phyloP scores from a whole-genome alignment of 305 asterid species.

The Vinca major region DNA sequence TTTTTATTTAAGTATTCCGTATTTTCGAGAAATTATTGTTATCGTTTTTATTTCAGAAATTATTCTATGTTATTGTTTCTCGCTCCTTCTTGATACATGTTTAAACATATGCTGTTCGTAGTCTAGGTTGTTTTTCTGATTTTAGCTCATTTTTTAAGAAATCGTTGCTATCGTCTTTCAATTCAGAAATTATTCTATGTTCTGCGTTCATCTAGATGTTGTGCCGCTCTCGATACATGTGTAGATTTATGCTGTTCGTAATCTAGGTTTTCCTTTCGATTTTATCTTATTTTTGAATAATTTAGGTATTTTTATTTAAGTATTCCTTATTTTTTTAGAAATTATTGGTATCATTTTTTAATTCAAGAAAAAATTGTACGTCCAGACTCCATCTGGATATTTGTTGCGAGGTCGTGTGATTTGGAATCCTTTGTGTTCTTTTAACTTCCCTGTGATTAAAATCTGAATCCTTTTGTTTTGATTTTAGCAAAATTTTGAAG shows the following conservation, averaged over 20 bases:
- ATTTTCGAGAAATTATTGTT: background rate
- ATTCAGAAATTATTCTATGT: no score
- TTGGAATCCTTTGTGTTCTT: background rate
- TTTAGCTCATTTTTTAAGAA: background rate
- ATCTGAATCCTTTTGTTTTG: background rate
- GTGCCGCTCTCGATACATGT: background rate
- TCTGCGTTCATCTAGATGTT: no score
- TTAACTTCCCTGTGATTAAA: background rate
- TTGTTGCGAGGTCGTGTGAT: background rate
- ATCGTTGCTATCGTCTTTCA: no score
- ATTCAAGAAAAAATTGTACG: background rate
- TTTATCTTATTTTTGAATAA: background rate
- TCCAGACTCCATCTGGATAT: background rate
- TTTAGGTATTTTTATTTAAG: background rate
- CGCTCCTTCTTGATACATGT: background rate
- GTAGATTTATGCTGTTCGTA: background rate
- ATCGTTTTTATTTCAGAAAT: no score
- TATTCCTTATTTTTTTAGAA: background rate
- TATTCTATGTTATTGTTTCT: background rate
- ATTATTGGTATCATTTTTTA: background rate
- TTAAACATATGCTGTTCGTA: background rate
- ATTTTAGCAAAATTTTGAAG: background rate
- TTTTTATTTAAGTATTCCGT: no score
- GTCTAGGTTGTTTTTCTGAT: constrained; percentile 3
- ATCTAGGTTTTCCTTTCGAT: constrained; percentile 6